Base-by-base conservation (phyloP, 352 stramenopile species). In the Phytophthora brassicae region DNA sequence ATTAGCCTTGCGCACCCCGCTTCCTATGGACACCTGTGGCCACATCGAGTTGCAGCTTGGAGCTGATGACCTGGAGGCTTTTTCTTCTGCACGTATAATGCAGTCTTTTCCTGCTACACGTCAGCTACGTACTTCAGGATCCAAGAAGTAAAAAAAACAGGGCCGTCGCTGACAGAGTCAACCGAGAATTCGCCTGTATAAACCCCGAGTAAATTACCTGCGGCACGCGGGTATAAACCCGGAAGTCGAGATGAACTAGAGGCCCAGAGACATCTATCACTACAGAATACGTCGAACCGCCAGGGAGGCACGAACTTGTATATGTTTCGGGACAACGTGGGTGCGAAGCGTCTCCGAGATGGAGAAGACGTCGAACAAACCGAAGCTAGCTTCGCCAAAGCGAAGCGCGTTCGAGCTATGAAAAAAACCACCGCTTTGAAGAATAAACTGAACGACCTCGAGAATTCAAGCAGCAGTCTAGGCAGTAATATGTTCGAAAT, bases 321-420 rank as follows among this genome's bases (percentile, higher is more conserved):
- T 3, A 3, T n/a, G 0, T 50, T 62, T 24, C 23, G 33, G 7
- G 44, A 50, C 11, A 26, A 1, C 2, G 16, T 50, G 26, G 9
- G 55, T 43, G 26, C 26, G 26, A 31, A 31, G 26, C 26, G 26
- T 9, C 4, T 8, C 26, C 4, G 4, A 8, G 26, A 31, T 4
- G 44, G 17, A 0, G 26, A 53, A 2, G 53, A 60, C 16, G 5
- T 35, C 11, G 45, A 54, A 8, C 7, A 17, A 5, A 3, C 5
- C 3, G 55, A 63, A 16, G 56, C 39, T 0, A 64, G 56, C 6
- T 64, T 38, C 0, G 50, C 26, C 8, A 64, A n/a, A 19, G 26
- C 26, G n/a, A 64, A 64, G 6, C 19, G 47, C 2, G 7, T 42
- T 0, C 24, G 38, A 0, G 56, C 56, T 0, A 17, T 52, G 11